Conservation (phyloP, 2,329 filamentous ascomycete species). For the Neofusicoccum kwambonambiense region DNA sequence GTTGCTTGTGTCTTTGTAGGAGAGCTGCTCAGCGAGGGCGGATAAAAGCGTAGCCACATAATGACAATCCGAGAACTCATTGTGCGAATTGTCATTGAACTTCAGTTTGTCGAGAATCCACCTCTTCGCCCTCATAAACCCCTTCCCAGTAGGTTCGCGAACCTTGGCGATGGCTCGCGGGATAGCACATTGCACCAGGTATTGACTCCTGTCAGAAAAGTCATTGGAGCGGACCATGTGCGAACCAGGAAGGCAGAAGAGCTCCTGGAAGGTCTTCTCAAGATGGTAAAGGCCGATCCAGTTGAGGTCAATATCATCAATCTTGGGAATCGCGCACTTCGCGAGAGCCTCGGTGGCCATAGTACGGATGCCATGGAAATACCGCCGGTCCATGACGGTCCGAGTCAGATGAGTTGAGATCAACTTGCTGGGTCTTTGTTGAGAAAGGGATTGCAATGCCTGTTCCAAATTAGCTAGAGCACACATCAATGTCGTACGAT, state of each 20-base stretch:
- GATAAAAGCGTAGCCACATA: conserved; percentile 81
- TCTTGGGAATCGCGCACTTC: conserved; percentile 62
- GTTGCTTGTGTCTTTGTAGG: conserved; percentile 23
- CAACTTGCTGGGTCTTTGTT: conserved; percentile 69
- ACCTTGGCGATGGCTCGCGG: conserved; percentile 77
- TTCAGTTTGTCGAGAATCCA: conserved; percentile 88
- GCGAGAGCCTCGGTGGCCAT: conserved; percentile 79
- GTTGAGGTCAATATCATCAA: conserved; percentile 55
- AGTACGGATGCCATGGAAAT: conserved; percentile 88
- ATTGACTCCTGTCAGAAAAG: conserved; percentile 82
- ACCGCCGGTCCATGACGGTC: conserved; percentile 86
- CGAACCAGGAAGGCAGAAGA: conserved; percentile 80
- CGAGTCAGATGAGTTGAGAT: conserved; percentile 86
- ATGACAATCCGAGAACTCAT: conserved; percentile 80
- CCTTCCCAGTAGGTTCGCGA: conserved; percentile 71
- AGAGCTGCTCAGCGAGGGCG: conserved; percentile 57
- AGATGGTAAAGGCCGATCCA: conserved; percentile 83
- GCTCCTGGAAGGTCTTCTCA: conserved; percentile 78
- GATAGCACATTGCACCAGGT: conserved; percentile 81
- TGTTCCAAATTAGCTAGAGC: not conserved
- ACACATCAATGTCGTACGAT: not conserved
- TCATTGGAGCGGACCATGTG: conserved; percentile 85
- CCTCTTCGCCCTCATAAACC: conserved; percentile 73
- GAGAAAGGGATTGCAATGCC: conserved; percentile 71
- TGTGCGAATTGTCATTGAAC: conserved; percentile 92